These are phyloP conservation scores for Saccharomyces hybrid DNA, from an alignment of 1,139 yeast genomes.

Conservation along the genomic window DNA sequence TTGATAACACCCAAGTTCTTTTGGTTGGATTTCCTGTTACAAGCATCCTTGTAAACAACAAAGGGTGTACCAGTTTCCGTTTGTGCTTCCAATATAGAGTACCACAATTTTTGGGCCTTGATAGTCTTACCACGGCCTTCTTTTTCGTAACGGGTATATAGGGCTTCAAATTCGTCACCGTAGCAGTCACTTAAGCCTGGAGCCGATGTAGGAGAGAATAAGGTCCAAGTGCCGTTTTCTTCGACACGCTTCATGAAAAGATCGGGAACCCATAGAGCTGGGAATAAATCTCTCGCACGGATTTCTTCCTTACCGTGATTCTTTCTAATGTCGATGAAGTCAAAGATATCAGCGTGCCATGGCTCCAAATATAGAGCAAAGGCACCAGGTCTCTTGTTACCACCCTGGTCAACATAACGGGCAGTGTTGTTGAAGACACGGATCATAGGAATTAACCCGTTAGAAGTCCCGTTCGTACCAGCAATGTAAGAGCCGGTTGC, in stretches of 20 bases:
- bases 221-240: constrained; percentile 67
- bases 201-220: constrained; percentile 83
- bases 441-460: constrained; percentile 83
- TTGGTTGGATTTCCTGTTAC: constrained; percentile 76
- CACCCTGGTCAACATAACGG: constrained; percentile 89
- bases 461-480: constrained; percentile 86
- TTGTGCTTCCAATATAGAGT: constrained; percentile 77
- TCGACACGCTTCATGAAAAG: constrained; percentile 85
- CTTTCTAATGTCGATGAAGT: constrained; percentile 72
- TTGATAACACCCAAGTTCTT: constrained; percentile 80
- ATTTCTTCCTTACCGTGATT: constrained; percentile 88
- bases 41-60: constrained; percentile 84
- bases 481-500: constrained; percentile 80
- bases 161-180: constrained; percentile 68
- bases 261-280: constrained; percentile 86
- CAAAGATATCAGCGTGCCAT: constrained; percentile 84
- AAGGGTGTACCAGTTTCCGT: constrained; percentile 92
- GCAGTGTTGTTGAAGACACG: constrained; percentile 87
- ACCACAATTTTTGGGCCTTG: constrained; percentile 85
- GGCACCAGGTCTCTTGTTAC: constrained; percentile 90
- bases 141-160: constrained; percentile 61
- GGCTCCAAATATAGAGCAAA: constrained; percentile 84
- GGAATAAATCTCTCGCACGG: constrained; percentile 81
- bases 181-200: constrained; percentile 73
- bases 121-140: constrained; percentile 32